These are phyloP conservation scores for Diaporthe velutina DNA, from an alignment of 2,329 filamentous ascomycete genomes.

Conservation along the genomic window DNA sequence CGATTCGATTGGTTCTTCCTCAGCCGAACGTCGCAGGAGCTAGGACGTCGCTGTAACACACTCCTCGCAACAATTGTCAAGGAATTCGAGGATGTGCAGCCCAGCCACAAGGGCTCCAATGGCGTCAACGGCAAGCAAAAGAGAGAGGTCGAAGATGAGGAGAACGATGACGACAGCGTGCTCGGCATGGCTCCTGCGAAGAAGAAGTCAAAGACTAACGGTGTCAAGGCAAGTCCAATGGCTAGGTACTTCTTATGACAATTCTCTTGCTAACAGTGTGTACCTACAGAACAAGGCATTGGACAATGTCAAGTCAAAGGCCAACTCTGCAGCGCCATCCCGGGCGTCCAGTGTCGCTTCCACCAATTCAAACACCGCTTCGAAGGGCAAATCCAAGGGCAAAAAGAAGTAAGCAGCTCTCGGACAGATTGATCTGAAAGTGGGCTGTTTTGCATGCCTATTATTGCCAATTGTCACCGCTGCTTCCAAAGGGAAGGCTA, in stretches of 20 bases:
- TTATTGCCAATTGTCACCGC: neutral
- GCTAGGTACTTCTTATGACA: conserved; percentile 30
- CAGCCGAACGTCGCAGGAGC: conserved; percentile 91
- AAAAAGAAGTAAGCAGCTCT: conserved; percentile 63
- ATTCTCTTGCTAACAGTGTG: conserved; percentile 19
- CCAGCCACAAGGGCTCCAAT: conserved; percentile 64
- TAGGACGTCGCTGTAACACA: conserved; percentile 92
- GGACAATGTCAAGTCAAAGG: conserved; percentile 88
- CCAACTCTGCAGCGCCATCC: conserved; percentile 81
- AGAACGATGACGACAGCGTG: conserved; percentile 85
- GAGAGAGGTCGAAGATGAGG: conserved; percentile 82
- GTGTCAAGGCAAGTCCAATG: conserved; percentile 78
- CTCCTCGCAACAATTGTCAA: conserved; percentile 93
- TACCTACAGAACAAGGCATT: conserved; percentile 86
- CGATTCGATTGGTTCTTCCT: conserved; percentile 99
- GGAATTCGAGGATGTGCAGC: conserved; percentile 84
- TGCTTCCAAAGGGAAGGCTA: neutral
- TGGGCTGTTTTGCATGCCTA: neutral
- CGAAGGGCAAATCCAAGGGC: conserved; percentile 59
- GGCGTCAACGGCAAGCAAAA: conserved; percentile 78
- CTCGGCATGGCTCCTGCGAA: conserved; percentile 87
- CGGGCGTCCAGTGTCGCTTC: conserved; percentile 91
- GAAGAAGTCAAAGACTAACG: conserved; percentile 89
- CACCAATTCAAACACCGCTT: conserved; percentile 68
- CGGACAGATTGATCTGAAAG: neutral